These are phyloP conservation scores for Lanmaoa rubissima DNA, from an alignment of 768 basidiomycete genomes.

Conservation along the genomic window DNA sequence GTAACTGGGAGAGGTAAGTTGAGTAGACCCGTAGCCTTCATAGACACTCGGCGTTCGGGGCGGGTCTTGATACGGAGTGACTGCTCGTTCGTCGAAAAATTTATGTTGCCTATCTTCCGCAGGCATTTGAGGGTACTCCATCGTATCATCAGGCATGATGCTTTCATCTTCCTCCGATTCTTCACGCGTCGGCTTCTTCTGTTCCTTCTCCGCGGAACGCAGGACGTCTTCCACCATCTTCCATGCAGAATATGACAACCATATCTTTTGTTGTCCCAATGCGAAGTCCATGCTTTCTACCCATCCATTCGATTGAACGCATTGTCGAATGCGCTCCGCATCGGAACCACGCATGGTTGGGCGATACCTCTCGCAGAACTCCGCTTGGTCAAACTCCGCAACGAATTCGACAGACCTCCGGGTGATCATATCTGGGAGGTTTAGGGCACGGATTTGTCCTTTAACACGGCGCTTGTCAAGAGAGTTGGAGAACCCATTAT, in stretches of 20 bases:
- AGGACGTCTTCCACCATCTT: conserved; percentile 58
- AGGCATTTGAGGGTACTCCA: conserved; percentile 38
- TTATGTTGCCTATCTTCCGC: conserved; percentile 30
- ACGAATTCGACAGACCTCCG: conserved; percentile 50
- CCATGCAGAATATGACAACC: conserved; percentile 57
- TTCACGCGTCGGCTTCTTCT: conserved; percentile 39
- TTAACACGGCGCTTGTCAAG: conserved; percentile 64
- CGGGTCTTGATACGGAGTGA: conserved; percentile 30
- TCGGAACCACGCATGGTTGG: conserved; percentile 49
- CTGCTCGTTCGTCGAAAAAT: conserved; percentile 32
- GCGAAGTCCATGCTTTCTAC: conserved; percentile 52
- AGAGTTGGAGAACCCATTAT: conserved; percentile 59
- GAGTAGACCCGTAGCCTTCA: conserved; percentile 25
- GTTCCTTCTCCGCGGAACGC: conserved; percentile 50
- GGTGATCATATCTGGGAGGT: conserved; percentile 53
- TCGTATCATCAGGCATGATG: conserved; percentile 37
- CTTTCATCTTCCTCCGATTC: conserved; percentile 49
- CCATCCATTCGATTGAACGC: conserved; percentile 52
- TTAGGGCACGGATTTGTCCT: conserved; percentile 50
- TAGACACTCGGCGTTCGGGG: conserved; percentile 30
- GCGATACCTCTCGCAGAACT: conserved; percentile 54
- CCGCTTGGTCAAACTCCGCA: conserved; percentile 45
- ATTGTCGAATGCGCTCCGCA: conserved; percentile 48
- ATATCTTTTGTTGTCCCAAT: conserved; percentile 52
- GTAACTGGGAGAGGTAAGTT: conserved; percentile 23